Base-by-base conservation (phyloP, 169 alveolate species). In the Plasmodium cynomolgi region DNA sequence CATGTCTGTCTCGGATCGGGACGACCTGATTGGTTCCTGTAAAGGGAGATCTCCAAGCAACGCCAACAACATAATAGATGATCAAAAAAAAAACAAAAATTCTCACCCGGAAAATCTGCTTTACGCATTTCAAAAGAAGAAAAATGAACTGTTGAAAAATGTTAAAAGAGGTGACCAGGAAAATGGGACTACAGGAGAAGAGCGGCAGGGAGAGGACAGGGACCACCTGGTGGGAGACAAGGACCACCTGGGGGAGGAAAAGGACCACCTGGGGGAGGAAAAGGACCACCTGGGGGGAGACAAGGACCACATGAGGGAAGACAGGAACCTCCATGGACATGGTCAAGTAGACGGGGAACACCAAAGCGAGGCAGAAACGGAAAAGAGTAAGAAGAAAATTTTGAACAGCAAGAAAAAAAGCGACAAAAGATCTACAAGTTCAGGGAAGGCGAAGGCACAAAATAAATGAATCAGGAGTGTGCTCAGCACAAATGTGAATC, bases 321-420 rank as follows among this genome's bases (percentile, higher is more conserved):
- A 44, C 58, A 44, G n/a, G n/a, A n/a, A n/a, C n/a, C n/a, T n/a
- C n/a, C n/a, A 37, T 37, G 44, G 44, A 37, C 44, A 1, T 37
- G 6, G 9, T 56, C 74, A 17, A 0, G 6, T 58, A 9, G 37
- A 13, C 20, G 39, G 15, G 77, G n/a, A 83, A 56, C 81, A 81
- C 33, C 92, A 93, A 31, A 31, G 74, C 56, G 91, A 85, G 26
- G 91, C 58, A 50, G 81, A 85, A 47, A n/a, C 58, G 23, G 92
- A 71, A 3, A 91, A 94, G 9, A 94, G 47, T 15, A 23, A 8
- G 47, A 15, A 34, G 20, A n/a, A 88, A 23, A 56, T 5, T 23
- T 54, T 31, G 77, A 33, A 23, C 62, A 80, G 31, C 20, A 86
- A 37, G n/a, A 50, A 23, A 54, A n/a, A 41, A 23, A 23, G 62